Evolutionary conservation across 2,329 filamentous ascomycete genomes (phyloP).

Genomic region (Xylaria sp.): DNA sequence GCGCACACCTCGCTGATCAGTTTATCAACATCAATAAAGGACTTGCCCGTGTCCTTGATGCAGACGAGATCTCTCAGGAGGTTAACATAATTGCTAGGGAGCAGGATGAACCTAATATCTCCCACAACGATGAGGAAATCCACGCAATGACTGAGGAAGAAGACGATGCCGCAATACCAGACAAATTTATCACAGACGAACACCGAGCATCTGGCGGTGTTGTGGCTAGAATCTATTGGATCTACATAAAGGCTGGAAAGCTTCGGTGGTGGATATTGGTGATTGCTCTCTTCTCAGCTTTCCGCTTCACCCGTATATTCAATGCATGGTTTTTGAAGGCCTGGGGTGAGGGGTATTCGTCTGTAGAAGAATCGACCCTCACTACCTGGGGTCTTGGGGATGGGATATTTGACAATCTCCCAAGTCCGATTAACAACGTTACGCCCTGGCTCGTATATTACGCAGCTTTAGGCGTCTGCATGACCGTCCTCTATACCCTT

Average conservation of each 20-base stretch:
- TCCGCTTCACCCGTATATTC: conserved; percentile 71
- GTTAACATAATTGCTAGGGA: conserved; percentile 49
- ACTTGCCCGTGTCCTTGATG: conserved; percentile 60
- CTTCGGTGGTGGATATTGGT: conserved; percentile 77
- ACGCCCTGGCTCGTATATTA: conserved; percentile 80
- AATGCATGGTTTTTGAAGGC: conserved; percentile 85
- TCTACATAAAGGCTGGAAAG: conserved; percentile 84
- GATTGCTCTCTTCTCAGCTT: conserved; percentile 69
- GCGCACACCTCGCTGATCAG: conserved; percentile 76
- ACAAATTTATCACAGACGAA: conserved; percentile 84
- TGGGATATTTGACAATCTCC: conserved; percentile 63
- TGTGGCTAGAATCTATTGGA: conserved; percentile 80
- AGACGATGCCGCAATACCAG: conserved; percentile 65
- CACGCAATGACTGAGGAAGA: conserved; percentile 51
- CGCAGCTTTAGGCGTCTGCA: conserved; percentile 69
- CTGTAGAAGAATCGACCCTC: conserved; percentile 33
- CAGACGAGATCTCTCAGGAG: conserved; percentile 56
- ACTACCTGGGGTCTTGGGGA: conserved; percentile 27
- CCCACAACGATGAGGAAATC: conserved; percentile 49
- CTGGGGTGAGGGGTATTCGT: conserved; percentile 82
- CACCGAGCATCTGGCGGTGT: conserved; percentile 79
- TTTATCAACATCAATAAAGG: conserved; percentile 76
- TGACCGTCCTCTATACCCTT: conserved; percentile 68
- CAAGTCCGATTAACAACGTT: conserved; percentile 73
- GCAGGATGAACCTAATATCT: conserved; percentile 37